Conservation (phyloP, 2,329 filamentous ascomycete species). For the Xylariaceae sp. region DNA sequence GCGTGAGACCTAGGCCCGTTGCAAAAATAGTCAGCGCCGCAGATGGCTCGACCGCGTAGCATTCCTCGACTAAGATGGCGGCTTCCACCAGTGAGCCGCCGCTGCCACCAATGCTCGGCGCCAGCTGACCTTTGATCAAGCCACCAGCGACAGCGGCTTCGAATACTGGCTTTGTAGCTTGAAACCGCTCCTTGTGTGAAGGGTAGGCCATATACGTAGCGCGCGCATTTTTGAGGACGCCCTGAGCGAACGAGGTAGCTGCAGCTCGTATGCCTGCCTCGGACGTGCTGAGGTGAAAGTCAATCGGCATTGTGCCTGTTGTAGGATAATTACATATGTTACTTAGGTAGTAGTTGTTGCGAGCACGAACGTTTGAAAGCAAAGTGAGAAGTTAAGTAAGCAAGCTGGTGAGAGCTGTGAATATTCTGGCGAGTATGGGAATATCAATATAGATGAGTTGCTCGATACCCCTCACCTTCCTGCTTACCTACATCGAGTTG, state of each 20-base stretch:
- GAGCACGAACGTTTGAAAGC: too few relatives aligned
- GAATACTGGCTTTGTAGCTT: conserved; percentile 55
- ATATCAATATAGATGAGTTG: too few relatives aligned
- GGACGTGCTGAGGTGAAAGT: conserved; percentile 10
- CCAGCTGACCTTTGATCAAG: conserved; percentile 55
- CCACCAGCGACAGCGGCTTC: conserved; percentile 50
- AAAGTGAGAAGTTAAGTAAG: too few relatives aligned
- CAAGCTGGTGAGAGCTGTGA: too few relatives aligned
- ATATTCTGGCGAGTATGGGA: too few relatives aligned
- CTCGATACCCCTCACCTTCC: too few relatives aligned
- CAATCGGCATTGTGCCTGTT: conserved; percentile 7
- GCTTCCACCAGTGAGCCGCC: conserved; percentile 54
- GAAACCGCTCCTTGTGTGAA: conserved; percentile 47
- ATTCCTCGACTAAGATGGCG: conserved; percentile 59
- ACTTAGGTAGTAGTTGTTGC: neutral
- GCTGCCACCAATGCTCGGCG: conserved; percentile 53
- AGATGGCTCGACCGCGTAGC: conserved; percentile 58
- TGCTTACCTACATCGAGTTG: too few relatives aligned
- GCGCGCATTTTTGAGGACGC: neutral
- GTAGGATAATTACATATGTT: too few relatives aligned
- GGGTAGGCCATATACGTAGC: neutral
- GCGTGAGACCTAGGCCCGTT: conserved; percentile 59
- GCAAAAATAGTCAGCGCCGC: conserved; percentile 57
- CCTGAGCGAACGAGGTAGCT: conserved; percentile 1
- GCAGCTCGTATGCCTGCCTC: neutral